phyloP scores from a whole-genome alignment of 768 basidiomycete species.

The Phylloporus arenicola region DNA sequence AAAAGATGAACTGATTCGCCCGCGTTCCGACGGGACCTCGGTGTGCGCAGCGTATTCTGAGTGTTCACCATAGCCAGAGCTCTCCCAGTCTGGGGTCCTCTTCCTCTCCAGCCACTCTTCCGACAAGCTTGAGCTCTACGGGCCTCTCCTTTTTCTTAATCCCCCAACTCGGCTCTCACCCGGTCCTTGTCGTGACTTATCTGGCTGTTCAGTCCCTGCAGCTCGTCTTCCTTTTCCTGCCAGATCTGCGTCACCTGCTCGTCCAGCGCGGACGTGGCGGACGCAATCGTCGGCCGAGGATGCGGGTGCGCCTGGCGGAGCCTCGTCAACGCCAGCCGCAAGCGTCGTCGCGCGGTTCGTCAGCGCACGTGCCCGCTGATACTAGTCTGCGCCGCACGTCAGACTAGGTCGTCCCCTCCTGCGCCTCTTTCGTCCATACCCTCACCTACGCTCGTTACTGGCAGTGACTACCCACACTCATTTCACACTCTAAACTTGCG shows the following conservation, averaged over 20 bases:
- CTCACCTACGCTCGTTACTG: no score
- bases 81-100: slow-evolving; percentile 61
- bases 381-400: no score
- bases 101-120: slow-evolving; percentile 46
- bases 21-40: no score
- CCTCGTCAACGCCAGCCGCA: no score
- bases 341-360: no score
- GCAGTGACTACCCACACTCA: no score
- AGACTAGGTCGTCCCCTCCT: no score
- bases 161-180: slow-evolving; percentile 51
- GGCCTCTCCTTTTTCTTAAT: slow-evolving; percentile 62
- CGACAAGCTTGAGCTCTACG: slow-evolving; percentile 48
- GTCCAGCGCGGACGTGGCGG: slow-evolving; percentile 69
- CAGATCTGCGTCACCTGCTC: slow-evolving; percentile 77
- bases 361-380: no score
- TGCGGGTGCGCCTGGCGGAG: slow-evolving; percentile 77
- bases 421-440: no score
- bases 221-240: slow-evolving; percentile 66
- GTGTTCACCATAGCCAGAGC: slow-evolving; percentile 43
- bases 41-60: no score
- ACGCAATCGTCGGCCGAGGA: slow-evolving; percentile 70
- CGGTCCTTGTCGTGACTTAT: slow-evolving; percentile 53
- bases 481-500: no score
- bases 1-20: no score
- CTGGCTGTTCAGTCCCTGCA: slow-evolving; percentile 46